Evolutionary conservation across 139 green algal genomes (phyloP).

Genomic region (Asterochloris sp.): DNA sequence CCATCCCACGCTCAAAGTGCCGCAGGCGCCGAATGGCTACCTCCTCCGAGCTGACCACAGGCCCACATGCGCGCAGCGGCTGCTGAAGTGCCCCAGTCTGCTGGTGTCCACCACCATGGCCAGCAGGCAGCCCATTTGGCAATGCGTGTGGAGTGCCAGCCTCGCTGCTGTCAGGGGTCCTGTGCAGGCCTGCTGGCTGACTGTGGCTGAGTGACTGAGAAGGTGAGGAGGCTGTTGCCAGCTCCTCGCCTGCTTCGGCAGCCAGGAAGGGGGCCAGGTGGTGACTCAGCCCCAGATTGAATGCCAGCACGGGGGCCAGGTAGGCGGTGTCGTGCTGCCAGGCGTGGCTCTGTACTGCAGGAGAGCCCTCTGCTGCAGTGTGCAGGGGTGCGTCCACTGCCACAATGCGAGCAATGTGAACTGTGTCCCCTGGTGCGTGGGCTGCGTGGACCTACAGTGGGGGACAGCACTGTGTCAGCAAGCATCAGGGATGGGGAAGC

Average conservation of each 20-base stretch:
- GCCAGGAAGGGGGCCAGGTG: constrained; percentile 34
- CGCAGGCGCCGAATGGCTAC: too few species aligned
- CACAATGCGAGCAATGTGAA: constrained; percentile 1
- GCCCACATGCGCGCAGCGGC: too few species aligned
- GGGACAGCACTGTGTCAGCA: neutral
- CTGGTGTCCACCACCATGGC: neutral
- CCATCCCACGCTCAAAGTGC: too few species aligned
- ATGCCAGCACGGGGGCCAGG: constrained; percentile 32
- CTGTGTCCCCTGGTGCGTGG: neutral
- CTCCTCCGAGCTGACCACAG: too few species aligned
- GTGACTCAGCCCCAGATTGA: constrained; percentile 40
- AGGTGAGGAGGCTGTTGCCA: neutral
- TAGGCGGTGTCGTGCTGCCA: constrained; percentile 1
- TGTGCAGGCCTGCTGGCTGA: neutral
- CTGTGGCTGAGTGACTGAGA: too few species aligned
- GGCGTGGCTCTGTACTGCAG: neutral
- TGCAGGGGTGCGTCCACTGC: neutral
- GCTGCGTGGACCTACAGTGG: neutral
- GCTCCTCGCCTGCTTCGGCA: constrained; percentile 2
- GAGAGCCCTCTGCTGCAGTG: neutral
- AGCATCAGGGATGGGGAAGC: neutral
- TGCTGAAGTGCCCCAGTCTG: neutral
- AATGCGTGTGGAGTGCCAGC: neutral
- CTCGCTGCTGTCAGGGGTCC: neutral
- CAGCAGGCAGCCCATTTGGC: neutral